These are phyloP conservation scores for Magnolia kwangsiensis DNA, from an alignment of 164 flowering plant genomes.

Conservation along the genomic window DNA sequence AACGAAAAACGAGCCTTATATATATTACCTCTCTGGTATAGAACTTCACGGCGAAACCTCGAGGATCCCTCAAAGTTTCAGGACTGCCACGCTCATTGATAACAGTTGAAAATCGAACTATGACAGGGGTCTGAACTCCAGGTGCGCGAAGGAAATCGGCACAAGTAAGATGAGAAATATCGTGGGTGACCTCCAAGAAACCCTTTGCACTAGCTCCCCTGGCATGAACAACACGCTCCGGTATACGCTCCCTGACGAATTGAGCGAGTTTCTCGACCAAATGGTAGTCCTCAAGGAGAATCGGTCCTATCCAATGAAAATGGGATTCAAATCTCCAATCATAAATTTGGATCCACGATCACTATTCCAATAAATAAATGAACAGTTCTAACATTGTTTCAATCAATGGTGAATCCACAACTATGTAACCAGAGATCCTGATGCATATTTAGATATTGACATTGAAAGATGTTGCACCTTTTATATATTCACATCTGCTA, in stretches of 20 bases:
- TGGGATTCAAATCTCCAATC: not conserved
- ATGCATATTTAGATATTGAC: not conserved
- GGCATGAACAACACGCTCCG: conserved; percentile 99
- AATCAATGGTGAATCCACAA: not conserved
- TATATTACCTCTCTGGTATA: conserved; percentile 84
- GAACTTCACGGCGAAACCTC: conserved; percentile 86
- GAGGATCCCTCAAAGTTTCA: conserved; percentile 91
- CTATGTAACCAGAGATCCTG: not conserved
- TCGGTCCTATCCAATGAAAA: conserved; percentile 58
- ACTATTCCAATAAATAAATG: not conserved
- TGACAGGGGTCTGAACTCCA: conserved; percentile 96
- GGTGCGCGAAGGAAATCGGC: conserved; percentile 97
- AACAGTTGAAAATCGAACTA: conserved; percentile 90
- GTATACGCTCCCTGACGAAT: conserved; percentile 87
- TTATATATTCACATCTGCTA: not conserved
- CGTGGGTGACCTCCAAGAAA: conserved; percentile 96
- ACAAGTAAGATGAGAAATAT: conserved; percentile 78
- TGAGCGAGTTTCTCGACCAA: conserved; percentile 91
- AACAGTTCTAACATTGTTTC: not conserved
- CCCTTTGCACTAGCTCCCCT: conserved; percentile 99
- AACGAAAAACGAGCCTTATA: not conserved
- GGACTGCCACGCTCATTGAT: conserved; percentile 99
- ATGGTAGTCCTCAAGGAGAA: conserved; percentile 98
- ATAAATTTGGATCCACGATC: not conserved
- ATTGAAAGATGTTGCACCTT: not conserved